A percentile compares a stretch with the other conserved stretches of the same genome.
These are phyloP conservation scores for Trametopsis cervina DNA, from an alignment of 768 basidiomycete species.

Conservation along the genomic window DNA sequence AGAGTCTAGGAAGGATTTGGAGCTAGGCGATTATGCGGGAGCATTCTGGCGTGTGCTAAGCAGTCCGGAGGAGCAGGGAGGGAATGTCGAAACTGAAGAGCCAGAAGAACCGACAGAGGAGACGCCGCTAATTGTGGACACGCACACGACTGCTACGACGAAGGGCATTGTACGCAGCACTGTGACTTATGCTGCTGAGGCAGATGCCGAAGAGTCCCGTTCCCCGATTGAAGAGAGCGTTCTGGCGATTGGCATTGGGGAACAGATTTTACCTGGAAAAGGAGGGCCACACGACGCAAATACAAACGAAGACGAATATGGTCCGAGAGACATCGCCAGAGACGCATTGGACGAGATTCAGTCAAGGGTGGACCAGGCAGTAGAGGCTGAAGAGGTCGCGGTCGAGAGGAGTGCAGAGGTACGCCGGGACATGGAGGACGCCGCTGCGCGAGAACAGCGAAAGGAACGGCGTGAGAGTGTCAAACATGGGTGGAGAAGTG, in stretches of 20 bases:
- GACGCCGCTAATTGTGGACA: conserved; percentile 6
- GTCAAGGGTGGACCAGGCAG: conserved; percentile 7
- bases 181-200: conserved; percentile 4
- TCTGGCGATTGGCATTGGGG: conserved; percentile 21
- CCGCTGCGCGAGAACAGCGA: background rate
- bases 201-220: background rate
- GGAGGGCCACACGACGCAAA: conserved; percentile 15
- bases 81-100: background rate
- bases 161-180: conserved; percentile 21
- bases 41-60: conserved; percentile 5
- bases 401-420: conserved; percentile 2
- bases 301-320: conserved; percentile 1
- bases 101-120: conserved; percentile 6
- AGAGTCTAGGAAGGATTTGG: background rate
- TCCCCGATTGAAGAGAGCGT: conserved; percentile 13
- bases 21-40: background rate
- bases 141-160: conserved; percentile 15
- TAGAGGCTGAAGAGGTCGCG: conserved; percentile 5
- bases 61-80: background rate
- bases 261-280: conserved; percentile 22
- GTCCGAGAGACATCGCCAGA: conserved; percentile 7
- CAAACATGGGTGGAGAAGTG: conserved; percentile 36
- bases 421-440: conserved; percentile 5
- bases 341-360: conserved; percentile 13
- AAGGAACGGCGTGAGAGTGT: conserved; percentile 2